A percentile compares a stretch with the other conserved stretches of the same genome.
Conservation (phyloP, 148 eudicot genomes). For the Suaeda aralocaspica region DNA sequence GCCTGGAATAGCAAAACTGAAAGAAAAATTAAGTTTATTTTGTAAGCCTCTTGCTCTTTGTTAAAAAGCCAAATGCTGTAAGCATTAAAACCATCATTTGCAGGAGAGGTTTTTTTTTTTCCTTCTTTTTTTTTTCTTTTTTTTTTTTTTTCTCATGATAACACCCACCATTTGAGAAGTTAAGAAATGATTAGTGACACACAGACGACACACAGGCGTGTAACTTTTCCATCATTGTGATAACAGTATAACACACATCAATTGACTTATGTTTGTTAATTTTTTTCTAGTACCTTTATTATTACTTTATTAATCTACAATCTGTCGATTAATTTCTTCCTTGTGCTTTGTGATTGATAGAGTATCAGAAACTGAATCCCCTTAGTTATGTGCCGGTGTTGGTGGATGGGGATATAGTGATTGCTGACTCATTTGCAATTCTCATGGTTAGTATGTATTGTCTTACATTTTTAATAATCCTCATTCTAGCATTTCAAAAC, state of each 20-base stretch:
- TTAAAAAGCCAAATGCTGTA: background rate
- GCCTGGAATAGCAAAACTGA: no score
- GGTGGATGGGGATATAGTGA: conserved; percentile 60
- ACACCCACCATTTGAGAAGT: background rate
- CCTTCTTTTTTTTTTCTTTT: no score
- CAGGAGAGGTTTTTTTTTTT: no score
- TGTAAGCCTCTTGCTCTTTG: background rate
- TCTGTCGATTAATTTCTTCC: background rate
- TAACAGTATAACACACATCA: background rate
- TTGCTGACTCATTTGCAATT: conserved; percentile 84
- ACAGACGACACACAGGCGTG: no score
- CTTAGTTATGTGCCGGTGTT: conserved; percentile 66
- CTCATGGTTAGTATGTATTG: conserved; percentile 49
- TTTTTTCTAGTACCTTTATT: background rate
- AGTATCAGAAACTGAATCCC: conserved; percentile 73
- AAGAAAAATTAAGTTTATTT: no score
- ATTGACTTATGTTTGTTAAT: background rate
- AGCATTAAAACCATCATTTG: background rate
- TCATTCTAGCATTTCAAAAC: background rate
- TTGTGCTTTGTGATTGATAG: conserved; percentile 28
- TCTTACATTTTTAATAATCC: background rate
- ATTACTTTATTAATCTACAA: background rate
- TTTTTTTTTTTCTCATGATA: background rate
- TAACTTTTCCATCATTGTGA: no score
- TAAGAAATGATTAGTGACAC: no score